Evolutionary conservation across 768 basidiomycete species (phyloP).

Genomic region (Candolleomyces eurysporus): DNA sequence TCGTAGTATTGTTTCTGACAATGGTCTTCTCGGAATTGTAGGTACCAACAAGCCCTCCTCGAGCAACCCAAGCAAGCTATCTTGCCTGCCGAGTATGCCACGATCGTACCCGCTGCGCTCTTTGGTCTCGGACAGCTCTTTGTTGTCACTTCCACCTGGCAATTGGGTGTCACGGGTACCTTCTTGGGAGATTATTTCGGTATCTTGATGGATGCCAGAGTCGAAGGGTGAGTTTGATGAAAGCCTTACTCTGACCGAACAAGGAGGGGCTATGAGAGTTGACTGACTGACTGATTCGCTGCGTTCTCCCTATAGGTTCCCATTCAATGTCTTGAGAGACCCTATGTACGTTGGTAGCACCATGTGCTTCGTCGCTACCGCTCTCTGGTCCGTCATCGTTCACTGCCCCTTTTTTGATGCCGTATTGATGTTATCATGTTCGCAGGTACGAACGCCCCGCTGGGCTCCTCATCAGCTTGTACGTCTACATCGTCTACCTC

Average conservation of each 20-base stretch:
- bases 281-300: not conserved
- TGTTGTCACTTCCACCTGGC: conserved; percentile 86
- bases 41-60: conserved; percentile 71
- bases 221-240: conserved; percentile 57
- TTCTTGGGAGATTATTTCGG: conserved; percentile 88
- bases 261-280: not conserved
- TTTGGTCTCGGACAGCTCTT: conserved; percentile 79
- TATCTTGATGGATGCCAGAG: conserved; percentile 82
- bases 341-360: conserved; percentile 99
- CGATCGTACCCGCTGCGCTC: conserved; percentile 54
- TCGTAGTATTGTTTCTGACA: no score
- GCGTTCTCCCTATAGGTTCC: conserved; percentile 52
- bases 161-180: conserved; percentile 90
- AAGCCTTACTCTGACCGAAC: no score
- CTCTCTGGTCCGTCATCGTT: conserved; percentile 67
- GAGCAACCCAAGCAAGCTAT: conserved; percentile 72
- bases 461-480: conserved; percentile 74
- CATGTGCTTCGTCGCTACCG: conserved; percentile 81
- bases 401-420: not conserved
- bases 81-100: conserved; percentile 65
- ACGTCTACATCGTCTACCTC: conserved; percentile 81
- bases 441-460: conserved; percentile 82
- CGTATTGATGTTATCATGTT: not conserved
- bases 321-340: conserved; percentile 88
- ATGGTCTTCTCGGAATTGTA: conserved; percentile 21